These are phyloP conservation scores for Macrophomina pseudophaseolina DNA, from an alignment of 2,329 filamentous ascomycete species.

Conservation along the genomic window DNA sequence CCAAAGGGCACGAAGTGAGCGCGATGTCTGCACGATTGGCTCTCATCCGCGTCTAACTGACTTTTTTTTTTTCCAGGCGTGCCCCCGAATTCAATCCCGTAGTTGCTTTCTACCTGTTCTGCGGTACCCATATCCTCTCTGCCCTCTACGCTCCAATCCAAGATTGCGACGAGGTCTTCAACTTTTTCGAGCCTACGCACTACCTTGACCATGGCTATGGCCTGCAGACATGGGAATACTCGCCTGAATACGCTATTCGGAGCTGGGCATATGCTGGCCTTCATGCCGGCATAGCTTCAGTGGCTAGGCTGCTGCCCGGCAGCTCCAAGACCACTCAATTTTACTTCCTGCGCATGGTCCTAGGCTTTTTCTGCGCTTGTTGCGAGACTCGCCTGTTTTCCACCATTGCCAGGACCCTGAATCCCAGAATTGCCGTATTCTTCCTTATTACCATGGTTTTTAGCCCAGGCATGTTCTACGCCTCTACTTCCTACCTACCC, in stretches of 20 bases:
- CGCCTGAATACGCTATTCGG: slow-evolving; percentile 89
- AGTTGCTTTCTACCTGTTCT: slow-evolving; percentile 79
- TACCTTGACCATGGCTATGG: slow-evolving; percentile 93
- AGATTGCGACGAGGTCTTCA: slow-evolving; percentile 98
- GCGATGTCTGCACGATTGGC: slow-evolving; percentile 5
- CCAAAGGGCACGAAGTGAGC: slow-evolving; percentile 21
- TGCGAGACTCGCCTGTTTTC: slow-evolving; percentile 84
- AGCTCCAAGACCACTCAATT: slow-evolving; percentile 69
- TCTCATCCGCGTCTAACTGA: slow-evolving; percentile 51
- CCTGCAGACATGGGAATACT: slow-evolving; percentile 98
- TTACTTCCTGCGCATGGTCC: slow-evolving; percentile 78
- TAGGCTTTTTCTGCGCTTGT: slow-evolving; percentile 78
- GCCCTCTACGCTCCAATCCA: slow-evolving; percentile 89
- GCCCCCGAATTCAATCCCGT: slow-evolving; percentile 65
- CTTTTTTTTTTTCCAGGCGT: slow-evolving; percentile 20
- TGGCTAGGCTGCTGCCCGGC: slow-evolving; percentile 62
- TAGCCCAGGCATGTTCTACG: slow-evolving; percentile 92
- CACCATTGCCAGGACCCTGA: slow-evolving; percentile 75
- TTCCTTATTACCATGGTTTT: slow-evolving; percentile 78
- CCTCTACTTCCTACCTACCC: slow-evolving; percentile 83
- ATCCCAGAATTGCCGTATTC: slow-evolving; percentile 81
- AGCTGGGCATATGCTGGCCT: slow-evolving; percentile 90
- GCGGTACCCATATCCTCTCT: slow-evolving; percentile 74
- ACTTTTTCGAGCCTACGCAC: slow-evolving; percentile 98
- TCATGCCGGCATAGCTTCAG: slow-evolving; percentile 74